Base-by-base conservation (phyloP, 345 rosid species). In the Isatis tinctoria region DNA sequence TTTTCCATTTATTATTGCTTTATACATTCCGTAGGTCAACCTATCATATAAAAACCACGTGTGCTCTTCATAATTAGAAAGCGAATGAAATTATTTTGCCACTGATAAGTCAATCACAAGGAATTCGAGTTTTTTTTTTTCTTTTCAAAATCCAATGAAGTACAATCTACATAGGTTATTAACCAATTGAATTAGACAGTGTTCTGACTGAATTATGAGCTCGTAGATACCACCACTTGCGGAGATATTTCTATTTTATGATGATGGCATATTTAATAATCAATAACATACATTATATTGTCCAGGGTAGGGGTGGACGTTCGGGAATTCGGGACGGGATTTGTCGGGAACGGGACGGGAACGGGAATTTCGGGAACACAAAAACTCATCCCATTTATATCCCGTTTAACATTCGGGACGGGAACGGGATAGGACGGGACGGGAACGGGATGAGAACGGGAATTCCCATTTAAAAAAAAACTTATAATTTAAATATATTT, bases 171-270 rank as follows among this genome's bases (percentile, higher is more conserved):
- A 12, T 45, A 16, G 8, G 41, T 65, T 12, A 36, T 41, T 41
- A 12, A 47, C 60, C 59, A 60, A n/a, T 20, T 39, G 20, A 49
- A 30, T 28, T 36, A 66, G 49, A 66, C 32, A 11, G 43, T 47
- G 28, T 41, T 52, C 16, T 60, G 57, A 26, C 74, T 60, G 47
- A 58, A 51, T 68, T 60, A 26, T 30, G 58, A 74, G 35, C 51
- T 37, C 62, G 61, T 51, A 48, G 56, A 30, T 41, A 53, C 72
- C 18, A 70, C 61, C 79, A 75, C 74, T 67, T 67, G 62, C 61
- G 14, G 44, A 74, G 3, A 59, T 67, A 67, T 48, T 48, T 59
- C 5, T 48, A 26, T 48, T 58, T 65, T 26, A 32, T 18, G 36
- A 59, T 59, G 44, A 48, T 5, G 61, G 48, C 54, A 48, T 59